Evolutionary conservation across 2,329 filamentous ascomycete genomes (phyloP).

Genomic region (Gliomastix tumulicola): DNA sequence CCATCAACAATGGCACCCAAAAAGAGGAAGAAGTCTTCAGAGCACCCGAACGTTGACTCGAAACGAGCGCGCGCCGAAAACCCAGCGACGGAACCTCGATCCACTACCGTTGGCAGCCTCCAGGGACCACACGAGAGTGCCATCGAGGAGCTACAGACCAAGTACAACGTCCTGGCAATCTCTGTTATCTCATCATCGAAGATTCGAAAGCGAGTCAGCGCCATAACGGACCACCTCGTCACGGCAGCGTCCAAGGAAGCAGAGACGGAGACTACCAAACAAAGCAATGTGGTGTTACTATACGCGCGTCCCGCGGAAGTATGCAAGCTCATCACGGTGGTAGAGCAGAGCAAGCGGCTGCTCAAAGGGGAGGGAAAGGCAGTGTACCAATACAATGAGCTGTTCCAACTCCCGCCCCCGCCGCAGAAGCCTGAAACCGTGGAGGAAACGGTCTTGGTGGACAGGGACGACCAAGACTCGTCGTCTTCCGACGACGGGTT

Average conservation of each 20-base stretch:
- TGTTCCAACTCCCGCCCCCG: conserved; percentile 38
- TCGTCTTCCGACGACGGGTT: conserved; percentile 42
- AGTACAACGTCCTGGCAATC: conserved; percentile 42
- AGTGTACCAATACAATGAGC: conserved; percentile 52
- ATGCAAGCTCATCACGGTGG: conserved; percentile 61
- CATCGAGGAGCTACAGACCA: conserved; percentile 33
- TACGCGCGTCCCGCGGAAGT: conserved; percentile 44
- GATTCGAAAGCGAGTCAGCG: conserved; percentile 47
- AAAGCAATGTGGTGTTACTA: conserved; percentile 31
- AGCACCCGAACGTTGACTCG: too few species aligned
- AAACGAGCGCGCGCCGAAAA: too few species aligned
- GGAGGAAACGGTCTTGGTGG: conserved; percentile 33
- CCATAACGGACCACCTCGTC: conserved; percentile 36
- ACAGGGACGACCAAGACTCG: conserved; percentile 13
- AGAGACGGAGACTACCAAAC: too few species aligned
- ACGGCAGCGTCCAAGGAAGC: too few species aligned
- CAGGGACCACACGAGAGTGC: conserved; percentile 31
- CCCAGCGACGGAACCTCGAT: too few species aligned
- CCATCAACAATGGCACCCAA: too few species aligned
- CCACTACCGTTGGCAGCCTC: too few species aligned
- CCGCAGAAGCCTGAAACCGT: conserved; percentile 21
- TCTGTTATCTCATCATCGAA: conserved; percentile 54
- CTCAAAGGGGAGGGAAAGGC: conserved; percentile 36
- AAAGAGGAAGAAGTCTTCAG: too few species aligned
- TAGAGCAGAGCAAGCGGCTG: conserved; percentile 57